Evolutionary conservation across 2,329 filamentous ascomycete genomes (phyloP).

Genomic region (Colletotrichum zoysiae): DNA sequence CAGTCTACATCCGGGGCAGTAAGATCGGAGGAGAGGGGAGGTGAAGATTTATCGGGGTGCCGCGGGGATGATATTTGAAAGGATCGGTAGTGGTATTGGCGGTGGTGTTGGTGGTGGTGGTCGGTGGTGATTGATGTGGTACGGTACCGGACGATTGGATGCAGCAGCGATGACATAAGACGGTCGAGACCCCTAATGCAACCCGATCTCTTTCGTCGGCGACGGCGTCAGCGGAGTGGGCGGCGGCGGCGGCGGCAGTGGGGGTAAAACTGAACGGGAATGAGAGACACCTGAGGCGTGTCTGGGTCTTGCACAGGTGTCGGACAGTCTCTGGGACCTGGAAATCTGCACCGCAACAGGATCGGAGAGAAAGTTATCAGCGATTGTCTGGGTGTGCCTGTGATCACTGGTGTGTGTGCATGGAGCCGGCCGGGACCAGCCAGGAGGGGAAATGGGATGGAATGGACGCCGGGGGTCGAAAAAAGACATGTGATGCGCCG

Average conservation of each 20-base stretch:
- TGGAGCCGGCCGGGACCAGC: constrained; percentile 20
- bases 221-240: constrained; percentile 32
- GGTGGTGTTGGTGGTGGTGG: constrained; percentile 8
- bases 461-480: constrained; percentile 23
- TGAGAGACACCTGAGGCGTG: constrained; percentile 18
- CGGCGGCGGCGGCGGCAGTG: constrained; percentile 8
- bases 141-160: constrained; percentile 40
- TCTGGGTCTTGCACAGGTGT: constrained; percentile 29
- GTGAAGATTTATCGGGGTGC: constrained; percentile 15
- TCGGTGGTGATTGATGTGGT: constrained; percentile 27
- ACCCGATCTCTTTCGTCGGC: constrained; percentile 30
- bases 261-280: constrained; percentile 1
- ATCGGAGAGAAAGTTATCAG: constrained; percentile 10
- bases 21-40: constrained; percentile 16
- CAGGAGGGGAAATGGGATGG: constrained; percentile 16
- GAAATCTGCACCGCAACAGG: constrained; percentile 36
- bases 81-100: constrained; percentile 21
- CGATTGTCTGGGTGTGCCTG: constrained; percentile 18
- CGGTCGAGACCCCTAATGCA: constrained; percentile 33
- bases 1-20: constrained; percentile 34
- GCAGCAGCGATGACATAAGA: constrained; percentile 42
- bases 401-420: constrained; percentile 8
- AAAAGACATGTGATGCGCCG: constrained; percentile 40
- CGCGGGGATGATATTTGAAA: constrained; percentile 33
- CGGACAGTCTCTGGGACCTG: constrained; percentile 22